Base-by-base conservation (phyloP, 805 yeast genomes). In the Ogataea saltuana region DNA sequence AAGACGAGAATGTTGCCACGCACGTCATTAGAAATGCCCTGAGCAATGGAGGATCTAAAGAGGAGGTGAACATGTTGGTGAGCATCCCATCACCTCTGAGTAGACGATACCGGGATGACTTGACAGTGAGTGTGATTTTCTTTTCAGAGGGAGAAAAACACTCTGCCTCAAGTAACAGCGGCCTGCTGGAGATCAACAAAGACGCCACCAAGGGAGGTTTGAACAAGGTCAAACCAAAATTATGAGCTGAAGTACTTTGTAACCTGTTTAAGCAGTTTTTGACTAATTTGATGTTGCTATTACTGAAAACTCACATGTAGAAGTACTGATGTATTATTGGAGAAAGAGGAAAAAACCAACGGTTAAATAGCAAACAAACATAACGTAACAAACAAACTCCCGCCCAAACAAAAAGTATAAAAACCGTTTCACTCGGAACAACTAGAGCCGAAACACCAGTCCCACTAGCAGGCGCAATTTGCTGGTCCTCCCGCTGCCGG, bases 121-220 rank as follows among this genome's bases (percentile, higher is more conserved):
- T 93, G 60, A 90, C 98, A 0, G 97, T 90, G 4, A 88, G 97
- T 3, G 99, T 93, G 18, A 88, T 91, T 2, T 93, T 93, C 65
- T 93, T 93, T 61, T 46, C 56, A 9, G 61, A 61, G 36, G 96
- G 95, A 10, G 78, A 78, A 18, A 73, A 72, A 37, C 60, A 64
- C 6, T 56, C 60, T n/a, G 68, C 69, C 12, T 39, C 45, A 21
- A 63, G 69, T 49, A 72, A 70, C 23, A 55, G 54, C 17, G 83
- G 83, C 2, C 68, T 68, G 51, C 61, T 81, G 50, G 84, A 76
- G 52, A 70, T 80, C 50, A 81, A 81, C 54, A 56, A 68, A 18
- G 71, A 65, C 16, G 85, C 83, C 19, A 81, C 85, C 8, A 59
- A 75, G 40, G 84, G 84, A 20, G 87, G 85, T 3, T 50, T 64